These are phyloP conservation scores for Mikania micrantha DNA, from an alignment of 129 eudicot genomes.

Conservation along the genomic window DNA sequence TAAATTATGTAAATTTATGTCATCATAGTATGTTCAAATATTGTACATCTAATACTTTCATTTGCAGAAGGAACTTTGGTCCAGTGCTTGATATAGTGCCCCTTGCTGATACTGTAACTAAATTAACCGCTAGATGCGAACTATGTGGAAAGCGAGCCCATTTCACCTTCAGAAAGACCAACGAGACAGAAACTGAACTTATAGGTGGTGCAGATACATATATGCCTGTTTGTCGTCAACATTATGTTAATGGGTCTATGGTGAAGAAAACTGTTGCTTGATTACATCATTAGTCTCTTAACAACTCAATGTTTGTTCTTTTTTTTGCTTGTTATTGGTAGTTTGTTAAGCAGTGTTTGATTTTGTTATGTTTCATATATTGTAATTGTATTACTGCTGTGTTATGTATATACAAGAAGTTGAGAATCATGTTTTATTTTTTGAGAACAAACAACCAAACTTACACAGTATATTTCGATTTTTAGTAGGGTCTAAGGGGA, in stretches of 20 bases:
- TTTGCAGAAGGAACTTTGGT: conserved; percentile 88
- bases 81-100: conserved; percentile 90
- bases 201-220: conserved; percentile 85
- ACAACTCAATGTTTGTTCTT: background rate
- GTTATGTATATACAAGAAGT: conserved; percentile 15
- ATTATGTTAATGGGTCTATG: conserved; percentile 52
- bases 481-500: no score
- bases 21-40: background rate
- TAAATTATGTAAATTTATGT: background rate
- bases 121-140: conserved; percentile 89
- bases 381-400: conserved; percentile 4
- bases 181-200: conserved; percentile 54
- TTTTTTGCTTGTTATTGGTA: background rate
- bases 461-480: no score
- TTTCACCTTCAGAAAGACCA: conserved; percentile 72
- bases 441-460: no score
- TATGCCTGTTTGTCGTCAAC: conserved; percentile 99
- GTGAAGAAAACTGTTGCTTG: conserved; percentile 28
- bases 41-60: background rate
- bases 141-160: conserved; percentile 71
- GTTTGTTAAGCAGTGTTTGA: conserved; percentile 2
- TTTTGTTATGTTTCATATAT: conserved; percentile 15
- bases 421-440: conserved; percentile 5
- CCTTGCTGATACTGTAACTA: conserved; percentile 81
- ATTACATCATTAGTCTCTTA: background rate